Conservation (phyloP, 257 asterid genomes). For the Forsythia viridissima region DNA sequence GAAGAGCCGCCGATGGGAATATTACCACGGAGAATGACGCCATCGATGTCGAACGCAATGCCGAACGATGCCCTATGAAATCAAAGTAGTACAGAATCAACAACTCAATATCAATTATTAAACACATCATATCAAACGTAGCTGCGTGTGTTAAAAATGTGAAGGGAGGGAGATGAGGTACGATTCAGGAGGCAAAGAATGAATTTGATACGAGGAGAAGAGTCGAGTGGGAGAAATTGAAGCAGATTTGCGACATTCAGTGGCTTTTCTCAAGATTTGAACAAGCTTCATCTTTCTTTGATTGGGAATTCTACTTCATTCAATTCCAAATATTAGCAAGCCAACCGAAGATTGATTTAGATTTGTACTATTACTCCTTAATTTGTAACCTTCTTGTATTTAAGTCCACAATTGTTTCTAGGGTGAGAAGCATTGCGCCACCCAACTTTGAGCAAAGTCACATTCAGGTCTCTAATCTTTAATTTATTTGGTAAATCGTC, state of each 20-base stretch:
- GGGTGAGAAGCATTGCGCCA: too few species aligned
- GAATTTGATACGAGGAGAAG: conserved; percentile 33
- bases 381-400: too few species aligned
- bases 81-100: background rate
- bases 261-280: conserved; percentile 31
- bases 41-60: conserved; percentile 94
- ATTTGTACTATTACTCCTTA: too few species aligned
- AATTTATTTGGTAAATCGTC: too few species aligned
- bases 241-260: conserved; percentile 21
- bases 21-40: conserved; percentile 80
- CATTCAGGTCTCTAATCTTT: too few species aligned
- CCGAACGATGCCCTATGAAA: conserved; percentile 54
- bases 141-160: background rate
- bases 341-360: too few species aligned
- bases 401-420: too few species aligned
- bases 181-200: conserved; percentile 34
- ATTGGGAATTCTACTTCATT: too few species aligned
- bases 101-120: conserved; percentile 1
- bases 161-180: conserved; percentile 19
- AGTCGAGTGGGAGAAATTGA: conserved; percentile 23
- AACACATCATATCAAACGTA: background rate
- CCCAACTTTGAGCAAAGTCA: too few species aligned
- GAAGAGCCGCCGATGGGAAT: conserved; percentile 84
- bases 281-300: conserved; percentile 32
- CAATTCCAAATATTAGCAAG: too few species aligned